Conservation (phyloP, 306 rosid genomes). For the Prosopis cineraria region DNA sequence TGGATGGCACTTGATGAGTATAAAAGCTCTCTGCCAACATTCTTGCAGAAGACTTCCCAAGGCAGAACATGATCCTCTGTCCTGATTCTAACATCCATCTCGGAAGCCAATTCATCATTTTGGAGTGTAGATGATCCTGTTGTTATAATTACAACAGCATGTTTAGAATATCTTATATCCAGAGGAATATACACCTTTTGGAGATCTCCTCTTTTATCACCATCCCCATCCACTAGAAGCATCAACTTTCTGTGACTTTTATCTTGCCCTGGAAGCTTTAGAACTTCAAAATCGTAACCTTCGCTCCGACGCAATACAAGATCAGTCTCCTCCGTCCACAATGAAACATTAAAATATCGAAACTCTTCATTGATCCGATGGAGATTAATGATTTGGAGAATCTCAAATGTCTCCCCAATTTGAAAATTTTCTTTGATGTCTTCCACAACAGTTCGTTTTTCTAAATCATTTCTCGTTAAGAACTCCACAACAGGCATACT, state of each 20-base stretch:
- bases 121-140: background rate
- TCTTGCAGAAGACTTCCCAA: background rate
- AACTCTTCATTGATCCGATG: no score
- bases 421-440: background rate
- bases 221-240: no score
- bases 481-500: no score
- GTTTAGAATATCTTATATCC: background rate
- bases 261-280: no score
- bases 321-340: no score
- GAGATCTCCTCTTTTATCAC: no score
- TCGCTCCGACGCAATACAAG: no score
- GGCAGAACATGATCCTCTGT: constrained; percentile 1
- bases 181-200: background rate
- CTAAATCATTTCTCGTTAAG: background rate
- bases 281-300: no score
- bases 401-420: no score
- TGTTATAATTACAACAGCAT: background rate
- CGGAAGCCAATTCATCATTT: background rate
- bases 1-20: background rate
- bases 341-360: no score
- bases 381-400: background rate
- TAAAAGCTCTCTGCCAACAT: background rate
- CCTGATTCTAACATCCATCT: background rate
- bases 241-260: no score
- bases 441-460: background rate